phyloP scores from a whole-genome alignment of 257 asterid species.

The Echites panduratus region DNA sequence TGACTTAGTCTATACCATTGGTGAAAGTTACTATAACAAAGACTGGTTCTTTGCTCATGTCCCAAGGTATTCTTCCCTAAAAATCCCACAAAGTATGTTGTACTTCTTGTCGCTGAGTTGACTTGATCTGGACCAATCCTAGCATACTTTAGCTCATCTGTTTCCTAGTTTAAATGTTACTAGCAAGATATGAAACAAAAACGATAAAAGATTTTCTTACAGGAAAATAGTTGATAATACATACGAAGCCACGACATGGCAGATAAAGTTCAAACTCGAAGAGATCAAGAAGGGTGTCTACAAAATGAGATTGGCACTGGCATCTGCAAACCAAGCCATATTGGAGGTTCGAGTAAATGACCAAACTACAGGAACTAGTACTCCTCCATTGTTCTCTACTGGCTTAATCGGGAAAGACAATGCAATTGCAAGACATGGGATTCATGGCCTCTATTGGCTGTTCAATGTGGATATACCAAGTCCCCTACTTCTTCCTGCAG shows the following conservation, averaged over 20 bases:
- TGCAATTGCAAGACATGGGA: conserved; percentile 11
- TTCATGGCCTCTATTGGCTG: conserved; percentile 11
- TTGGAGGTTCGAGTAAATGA: conserved; percentile 12
- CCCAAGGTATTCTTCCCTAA: conserved; percentile 1
- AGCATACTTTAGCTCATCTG: no score
- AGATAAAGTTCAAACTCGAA: conserved; percentile 13
- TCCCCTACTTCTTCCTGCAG: neutral
- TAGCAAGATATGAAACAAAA: no score
- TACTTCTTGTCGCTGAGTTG: no score
- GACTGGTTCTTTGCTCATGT: conserved; percentile 40
- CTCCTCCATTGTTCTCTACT: neutral
- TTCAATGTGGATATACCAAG: conserved; percentile 6
- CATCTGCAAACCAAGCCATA: conserved; percentile 14
- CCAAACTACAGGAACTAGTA: neutral
- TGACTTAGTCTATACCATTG: conserved; percentile 24
- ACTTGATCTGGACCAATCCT: no score
- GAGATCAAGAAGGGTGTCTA: neutral
- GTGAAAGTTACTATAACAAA: conserved; percentile 18
- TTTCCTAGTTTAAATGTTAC: no score
- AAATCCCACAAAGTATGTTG: no score
- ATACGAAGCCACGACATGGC: conserved; percentile 14
- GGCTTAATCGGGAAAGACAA: conserved; percentile 9
- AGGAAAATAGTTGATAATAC: conserved; percentile 10
- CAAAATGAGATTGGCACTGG: conserved; percentile 14
- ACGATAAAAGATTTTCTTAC: no score